A percentile compares a stretch with the other conserved stretches of the same genome.
Conservation (phyloP, 2,329 filamentous ascomycete species). For the Simplicillium sp. region DNA sequence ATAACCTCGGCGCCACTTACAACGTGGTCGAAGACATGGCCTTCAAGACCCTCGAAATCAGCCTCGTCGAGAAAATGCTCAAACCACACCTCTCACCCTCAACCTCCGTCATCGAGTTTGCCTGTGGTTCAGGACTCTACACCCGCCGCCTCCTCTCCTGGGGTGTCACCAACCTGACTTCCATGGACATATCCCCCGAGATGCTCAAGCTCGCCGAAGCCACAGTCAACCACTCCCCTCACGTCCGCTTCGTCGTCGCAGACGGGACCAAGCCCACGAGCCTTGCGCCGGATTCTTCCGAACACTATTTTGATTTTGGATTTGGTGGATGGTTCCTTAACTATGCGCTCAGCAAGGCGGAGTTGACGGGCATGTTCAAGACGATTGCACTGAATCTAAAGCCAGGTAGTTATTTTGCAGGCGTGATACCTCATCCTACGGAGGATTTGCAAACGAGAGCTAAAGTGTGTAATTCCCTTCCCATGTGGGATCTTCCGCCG, state of each 20-base stretch:
- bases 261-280: neutral
- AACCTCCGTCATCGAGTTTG: constrained; percentile 1
- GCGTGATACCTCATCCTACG: constrained; percentile 3
- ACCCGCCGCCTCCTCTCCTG: constrained; percentile 2
- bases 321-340: constrained; percentile 8
- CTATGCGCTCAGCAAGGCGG: constrained; percentile 1
- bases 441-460: constrained; percentile 1
- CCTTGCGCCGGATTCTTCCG: neutral
- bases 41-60: neutral
- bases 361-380: constrained; percentile 6
- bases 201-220: constrained; percentile 1
- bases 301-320: constrained; percentile 2
- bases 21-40: neutral
- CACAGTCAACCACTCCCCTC: neutral
- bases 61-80: neutral
- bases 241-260: neutral
- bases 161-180: constrained; percentile 1
- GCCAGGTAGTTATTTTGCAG: constrained; percentile 5
- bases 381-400: constrained; percentile 7
- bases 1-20: neutral
- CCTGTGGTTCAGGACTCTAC: constrained; percentile 6
- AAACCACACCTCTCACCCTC: neutral
- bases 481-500: no score
- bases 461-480: no score
- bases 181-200: constrained; percentile 3